Percentiles rank a stretch among this genome's conserved stretches.
Evolutionary conservation across 2,329 filamentous ascomycete genomes (phyloP).

Genomic region (Pestalotiopsis sp.): DNA sequence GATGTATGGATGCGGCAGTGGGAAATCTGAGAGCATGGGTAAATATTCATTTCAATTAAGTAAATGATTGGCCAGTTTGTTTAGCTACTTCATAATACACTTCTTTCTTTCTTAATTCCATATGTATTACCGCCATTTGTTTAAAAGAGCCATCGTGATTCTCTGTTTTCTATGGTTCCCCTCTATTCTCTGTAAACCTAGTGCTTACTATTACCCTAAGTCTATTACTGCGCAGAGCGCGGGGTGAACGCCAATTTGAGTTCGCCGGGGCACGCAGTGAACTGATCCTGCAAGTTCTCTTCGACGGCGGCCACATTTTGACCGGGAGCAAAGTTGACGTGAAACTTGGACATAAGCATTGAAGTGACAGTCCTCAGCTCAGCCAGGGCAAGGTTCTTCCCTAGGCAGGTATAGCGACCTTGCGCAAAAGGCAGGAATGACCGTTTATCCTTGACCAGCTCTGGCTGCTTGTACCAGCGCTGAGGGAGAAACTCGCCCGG

Average conservation of each 20-base stretch:
- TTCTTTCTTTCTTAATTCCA: not conserved
- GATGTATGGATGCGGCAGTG: not conserved
- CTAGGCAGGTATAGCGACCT: not conserved
- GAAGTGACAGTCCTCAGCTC: not conserved
- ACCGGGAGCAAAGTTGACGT: not conserved
- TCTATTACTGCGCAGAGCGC: not conserved
- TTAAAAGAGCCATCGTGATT: not conserved
- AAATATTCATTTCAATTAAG: not conserved
- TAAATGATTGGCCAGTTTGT: not conserved
- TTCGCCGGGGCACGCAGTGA: not conserved
- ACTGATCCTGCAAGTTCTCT: not conserved
- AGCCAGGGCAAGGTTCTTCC: not conserved
- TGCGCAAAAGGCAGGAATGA: not conserved
- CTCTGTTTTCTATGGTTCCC: not conserved
- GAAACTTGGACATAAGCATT: not conserved
- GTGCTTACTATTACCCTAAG: not conserved
- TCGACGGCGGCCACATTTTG: not conserved
- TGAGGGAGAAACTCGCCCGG: constrained; percentile 21
- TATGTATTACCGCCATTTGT: not conserved
- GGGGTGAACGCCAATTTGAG: not conserved
- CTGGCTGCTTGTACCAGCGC: constrained; percentile 19
- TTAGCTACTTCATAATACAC: not conserved
- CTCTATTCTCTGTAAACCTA: not conserved
- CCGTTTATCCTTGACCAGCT: constrained; percentile 13
- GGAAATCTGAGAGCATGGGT: not conserved